Evolutionary conservation across 2,329 filamentous ascomycete genomes (phyloP).

Genomic region (Emericellopsis atlantica): DNA sequence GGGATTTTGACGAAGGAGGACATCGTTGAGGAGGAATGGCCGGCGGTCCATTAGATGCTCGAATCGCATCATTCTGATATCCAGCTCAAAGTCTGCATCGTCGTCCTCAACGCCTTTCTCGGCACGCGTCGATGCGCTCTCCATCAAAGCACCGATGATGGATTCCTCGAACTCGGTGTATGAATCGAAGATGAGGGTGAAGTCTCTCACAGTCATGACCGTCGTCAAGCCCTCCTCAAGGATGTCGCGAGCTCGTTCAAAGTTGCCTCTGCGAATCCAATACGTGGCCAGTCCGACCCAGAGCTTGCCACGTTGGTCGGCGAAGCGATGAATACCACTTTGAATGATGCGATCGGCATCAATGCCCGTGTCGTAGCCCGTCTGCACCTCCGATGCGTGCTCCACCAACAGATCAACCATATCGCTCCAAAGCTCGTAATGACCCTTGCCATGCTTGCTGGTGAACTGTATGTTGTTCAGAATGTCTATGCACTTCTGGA

Average conservation of each 20-base stretch:
- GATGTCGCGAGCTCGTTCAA: conserved; percentile 82
- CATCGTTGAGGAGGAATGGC: conserved; percentile 93
- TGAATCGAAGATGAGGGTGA: conserved; percentile 90
- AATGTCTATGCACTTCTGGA: conserved; percentile 81
- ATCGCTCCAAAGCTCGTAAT: conserved; percentile 94
- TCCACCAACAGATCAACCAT: conserved; percentile 92
- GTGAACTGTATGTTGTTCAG: conserved; percentile 83
- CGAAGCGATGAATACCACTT: conserved; percentile 81
- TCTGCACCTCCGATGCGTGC: conserved; percentile 76
- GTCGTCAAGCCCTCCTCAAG: conserved; percentile 96
- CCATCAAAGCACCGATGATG: conserved; percentile 83
- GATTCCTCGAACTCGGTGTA: conserved; percentile 97
- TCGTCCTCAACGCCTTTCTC: conserved; percentile 68
- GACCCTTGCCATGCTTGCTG: conserved; percentile 88
- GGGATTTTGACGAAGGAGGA: conserved; percentile 86
- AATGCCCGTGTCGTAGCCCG: conserved; percentile 68
- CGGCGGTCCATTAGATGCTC: conserved; percentile 96
- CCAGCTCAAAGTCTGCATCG: conserved; percentile 83
- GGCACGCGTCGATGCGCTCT: conserved; percentile 68
- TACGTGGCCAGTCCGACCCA: conserved; percentile 95
- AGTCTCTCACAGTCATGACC: conserved; percentile 97
- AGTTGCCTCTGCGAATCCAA: conserved; percentile 87
- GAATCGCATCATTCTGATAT: conserved; percentile 95
- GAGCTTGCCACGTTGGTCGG: conserved; percentile 86
- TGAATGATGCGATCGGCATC: conserved; percentile 86